These are phyloP conservation scores for Gracilaria vermiculophylla DNA, from an alignment of 23 red algal genomes.

Conservation along the genomic window DNA sequence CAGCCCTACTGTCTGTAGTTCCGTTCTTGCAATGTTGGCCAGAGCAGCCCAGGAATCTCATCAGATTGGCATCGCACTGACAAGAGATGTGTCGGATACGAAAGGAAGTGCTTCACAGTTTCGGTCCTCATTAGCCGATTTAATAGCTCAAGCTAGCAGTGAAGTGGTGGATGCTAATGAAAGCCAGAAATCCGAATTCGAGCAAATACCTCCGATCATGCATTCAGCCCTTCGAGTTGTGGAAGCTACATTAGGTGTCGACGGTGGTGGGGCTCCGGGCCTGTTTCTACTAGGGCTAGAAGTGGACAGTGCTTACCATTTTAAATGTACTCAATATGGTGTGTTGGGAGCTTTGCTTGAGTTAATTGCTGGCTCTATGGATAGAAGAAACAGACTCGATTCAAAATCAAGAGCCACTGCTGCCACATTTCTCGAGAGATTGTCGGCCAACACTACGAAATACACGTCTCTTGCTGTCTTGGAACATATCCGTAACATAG, in stretches of 20 bases:
- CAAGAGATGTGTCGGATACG: slow-evolving; percentile 11
- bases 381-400: slow-evolving; percentile 18
- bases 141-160: slow-evolving; percentile 19
- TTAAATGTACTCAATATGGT: background rate
- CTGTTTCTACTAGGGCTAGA: slow-evolving; percentile 49
- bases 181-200: background rate
- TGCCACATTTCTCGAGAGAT: slow-evolving; percentile 52
- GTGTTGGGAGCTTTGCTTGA: slow-evolving; percentile 51
- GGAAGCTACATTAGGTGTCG: slow-evolving; percentile 51
- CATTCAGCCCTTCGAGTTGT: slow-evolving; percentile 63
- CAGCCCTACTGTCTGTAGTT: slow-evolving; percentile 13
- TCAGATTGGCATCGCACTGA: slow-evolving; percentile 32
- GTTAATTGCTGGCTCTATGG: slow-evolving; percentile 40
- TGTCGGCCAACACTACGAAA: slow-evolving; percentile 44
- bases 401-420: slow-evolving; percentile 32
- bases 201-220: slow-evolving; percentile 36
- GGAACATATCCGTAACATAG: slow-evolving; percentile 47
- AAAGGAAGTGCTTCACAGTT: slow-evolving; percentile 50
- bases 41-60: slow-evolving; percentile 44
- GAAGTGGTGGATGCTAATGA: background rate
- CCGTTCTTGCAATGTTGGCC: slow-evolving; percentile 60
- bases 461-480: slow-evolving; percentile 51
- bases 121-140: slow-evolving; percentile 42
- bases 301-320: background rate
- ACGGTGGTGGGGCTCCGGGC: slow-evolving; percentile 46